Conservation (phyloP, 2,329 filamentous ascomycete species). For the Epichloe sp. region DNA sequence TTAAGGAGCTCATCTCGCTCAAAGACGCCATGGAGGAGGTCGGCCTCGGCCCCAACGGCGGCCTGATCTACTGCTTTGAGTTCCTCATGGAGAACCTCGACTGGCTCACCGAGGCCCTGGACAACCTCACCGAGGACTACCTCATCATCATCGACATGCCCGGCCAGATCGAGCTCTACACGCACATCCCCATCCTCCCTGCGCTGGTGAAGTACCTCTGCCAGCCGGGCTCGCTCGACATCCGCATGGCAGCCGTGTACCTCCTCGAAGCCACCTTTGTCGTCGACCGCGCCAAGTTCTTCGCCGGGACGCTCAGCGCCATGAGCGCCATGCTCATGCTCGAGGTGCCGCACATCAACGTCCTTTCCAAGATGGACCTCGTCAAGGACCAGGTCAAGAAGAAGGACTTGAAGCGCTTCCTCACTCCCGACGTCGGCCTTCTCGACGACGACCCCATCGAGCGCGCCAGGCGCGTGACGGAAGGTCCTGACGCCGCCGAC, state of each 20-base stretch:
- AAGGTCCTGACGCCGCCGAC: slow-evolving; percentile 26
- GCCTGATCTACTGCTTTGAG: slow-evolving; percentile 92
- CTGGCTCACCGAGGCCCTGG: slow-evolving; percentile 75
- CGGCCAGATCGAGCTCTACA: slow-evolving; percentile 97
- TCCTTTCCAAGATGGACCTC: slow-evolving; percentile 95
- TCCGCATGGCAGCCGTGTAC: slow-evolving; percentile 86
- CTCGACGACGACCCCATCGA: slow-evolving; percentile 67
- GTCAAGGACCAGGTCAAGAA: slow-evolving; percentile 80
- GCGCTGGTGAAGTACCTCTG: slow-evolving; percentile 71
- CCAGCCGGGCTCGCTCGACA: slow-evolving; percentile 66
- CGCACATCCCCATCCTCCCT: slow-evolving; percentile 86
- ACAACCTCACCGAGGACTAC: slow-evolving; percentile 83
- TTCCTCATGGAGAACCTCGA: slow-evolving; percentile 91
- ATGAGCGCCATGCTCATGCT: slow-evolving; percentile 99
- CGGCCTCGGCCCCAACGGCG: slow-evolving; percentile 79
- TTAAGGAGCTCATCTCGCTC: slow-evolving; percentile 85
- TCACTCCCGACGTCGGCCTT: slow-evolving; percentile 72
- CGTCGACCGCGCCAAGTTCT: slow-evolving; percentile 92
- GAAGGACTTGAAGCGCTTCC: slow-evolving; percentile 77
- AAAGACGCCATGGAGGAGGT: slow-evolving; percentile 96
- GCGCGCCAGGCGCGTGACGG: slow-evolving; percentile 24
- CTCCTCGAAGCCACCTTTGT: slow-evolving; percentile 93
- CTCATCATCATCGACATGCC: slow-evolving; percentile 98
- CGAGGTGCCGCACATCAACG: slow-evolving; percentile 91
- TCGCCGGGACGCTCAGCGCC: slow-evolving; percentile 84